These are phyloP conservation scores for Trichocomaceae sp. DNA, from an alignment of 2,329 filamentous ascomycete genomes.

Conservation along the genomic window DNA sequence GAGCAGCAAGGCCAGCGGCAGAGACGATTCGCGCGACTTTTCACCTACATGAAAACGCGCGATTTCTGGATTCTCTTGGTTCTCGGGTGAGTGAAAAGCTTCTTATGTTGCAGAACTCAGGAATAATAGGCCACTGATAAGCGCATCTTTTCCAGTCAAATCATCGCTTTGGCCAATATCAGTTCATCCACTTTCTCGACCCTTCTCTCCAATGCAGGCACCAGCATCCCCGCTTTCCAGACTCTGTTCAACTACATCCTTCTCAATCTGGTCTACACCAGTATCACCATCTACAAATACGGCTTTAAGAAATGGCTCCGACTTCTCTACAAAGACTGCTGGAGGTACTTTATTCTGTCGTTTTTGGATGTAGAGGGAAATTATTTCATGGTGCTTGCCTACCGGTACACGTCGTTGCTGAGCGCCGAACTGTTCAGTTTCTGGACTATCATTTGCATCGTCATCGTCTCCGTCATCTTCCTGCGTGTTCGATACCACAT, in stretches of 20 bases:
- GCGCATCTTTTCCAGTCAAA: slow-evolving; percentile 48
- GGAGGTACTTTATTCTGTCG: slow-evolving; percentile 88
- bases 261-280: slow-evolving; percentile 73
- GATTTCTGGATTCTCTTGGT: slow-evolving; percentile 12
- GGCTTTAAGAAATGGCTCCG: slow-evolving; percentile 64
- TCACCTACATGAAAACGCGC: slow-evolving; percentile 12
- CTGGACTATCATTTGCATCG: slow-evolving; percentile 93
- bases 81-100: slow-evolving; percentile 5
- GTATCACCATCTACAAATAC: slow-evolving; percentile 70
- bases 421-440: slow-evolving; percentile 96
- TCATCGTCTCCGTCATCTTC: slow-evolving; percentile 73
- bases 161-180: slow-evolving; percentile 84
- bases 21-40: slow-evolving; percentile 1
- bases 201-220: slow-evolving; percentile 61
- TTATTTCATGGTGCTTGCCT: slow-evolving; percentile 94
- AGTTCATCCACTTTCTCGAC: slow-evolving; percentile 84
- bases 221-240: slow-evolving; percentile 89
- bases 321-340: slow-evolving; percentile 65
- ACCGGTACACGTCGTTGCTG: slow-evolving; percentile 84
- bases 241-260: slow-evolving; percentile 91
- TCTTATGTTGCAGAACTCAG: background rate
- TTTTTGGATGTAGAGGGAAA: slow-evolving; percentile 96
- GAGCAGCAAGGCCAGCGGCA: background rate
- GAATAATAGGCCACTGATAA: background rate
- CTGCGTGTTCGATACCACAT: slow-evolving; percentile 83